phyloP scores from a whole-genome alignment of 805 yeast species.

The Saccharomycopsis fodiens region DNA sequence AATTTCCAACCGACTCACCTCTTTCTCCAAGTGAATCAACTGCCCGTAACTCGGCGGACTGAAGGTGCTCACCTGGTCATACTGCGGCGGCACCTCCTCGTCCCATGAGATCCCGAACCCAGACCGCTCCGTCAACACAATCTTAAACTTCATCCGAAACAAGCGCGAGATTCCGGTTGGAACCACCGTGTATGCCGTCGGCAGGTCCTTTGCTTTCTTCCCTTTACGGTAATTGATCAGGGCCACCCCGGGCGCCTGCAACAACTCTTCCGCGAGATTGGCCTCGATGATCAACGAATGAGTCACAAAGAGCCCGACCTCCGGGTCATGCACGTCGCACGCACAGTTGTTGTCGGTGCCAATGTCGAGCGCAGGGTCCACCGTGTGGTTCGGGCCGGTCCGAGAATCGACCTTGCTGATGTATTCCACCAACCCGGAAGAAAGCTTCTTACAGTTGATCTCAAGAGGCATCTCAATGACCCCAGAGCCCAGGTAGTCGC shows the following conservation, averaged over 20 bases:
- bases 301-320: constrained; percentile 64
- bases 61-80: constrained; percentile 72
- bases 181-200: constrained; percentile 22
- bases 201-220: neutral
- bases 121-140: constrained; percentile 79
- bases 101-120: constrained; percentile 98
- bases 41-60: constrained; percentile 76
- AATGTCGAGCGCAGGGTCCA: constrained; percentile 15
- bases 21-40: constrained; percentile 10
- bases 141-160: constrained; percentile 85
- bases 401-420: constrained; percentile 37
- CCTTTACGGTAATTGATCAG: neutral
- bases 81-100: constrained; percentile 97
- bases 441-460: constrained; percentile 49
- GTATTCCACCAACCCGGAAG: constrained; percentile 45
- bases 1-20: constrained; percentile 1
- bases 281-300: constrained; percentile 80
- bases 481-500: constrained; percentile 77
- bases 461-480: constrained; percentile 73
- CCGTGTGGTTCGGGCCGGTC: constrained; percentile 27
- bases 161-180: constrained; percentile 96
- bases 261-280: constrained; percentile 86
- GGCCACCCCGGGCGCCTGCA: constrained; percentile 29
- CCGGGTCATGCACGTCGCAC: constrained; percentile 79
- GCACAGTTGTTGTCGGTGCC: constrained; percentile 44